Base-by-base conservation (phyloP, 306 rosid species). In the Delonix regia region DNA sequence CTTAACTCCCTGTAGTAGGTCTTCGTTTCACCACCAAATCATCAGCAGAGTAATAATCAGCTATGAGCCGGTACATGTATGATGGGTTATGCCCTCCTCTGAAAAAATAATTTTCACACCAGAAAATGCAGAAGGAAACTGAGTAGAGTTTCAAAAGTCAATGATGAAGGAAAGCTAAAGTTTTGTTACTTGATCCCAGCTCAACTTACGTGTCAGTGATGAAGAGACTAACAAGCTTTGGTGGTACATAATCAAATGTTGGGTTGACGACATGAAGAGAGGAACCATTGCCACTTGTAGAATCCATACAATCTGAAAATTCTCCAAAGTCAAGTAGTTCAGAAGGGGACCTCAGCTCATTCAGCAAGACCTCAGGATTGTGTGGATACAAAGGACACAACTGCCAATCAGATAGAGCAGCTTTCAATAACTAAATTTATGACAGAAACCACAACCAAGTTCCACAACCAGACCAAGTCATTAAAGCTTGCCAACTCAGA, bases 21-120 rank as follows among this genome's bases (percentile, higher is more conserved):
- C 91, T 90, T 71, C 78, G 79, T 81, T 91, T 87, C 72, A 95
- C 89, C 76, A 90, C 98, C 84, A 95, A 89, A 88, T 95, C 99
- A 86, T 89, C 94, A 69, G 99, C 96, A 56, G 98, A 88, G 86
- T 95, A 95, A 80, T 93, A 95, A 74, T 95, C 99, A 21, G 98
- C 94, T 9, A 95, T 93, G 30, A 95, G 99, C 83, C 97, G 91
- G 84, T 95, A 93, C 99, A 95, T 84, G 80, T 95, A 95, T 53
- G 99, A 93, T 33, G 99, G 88, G 80, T 91, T 95, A 79, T 95
- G 97, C 83, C 99, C 99, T 78, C 99, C 99, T 36, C 99, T 95
- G 92, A 30, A 24, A 88, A 48, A 45, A 71, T 77, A 68, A 84
- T 49, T 77, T 68, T 57, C 65, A 82, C 57, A 62, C 48, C 49